phyloP scores from a whole-genome alignment of 164 flowering plant species.

The Vitis rotundifolia region DNA sequence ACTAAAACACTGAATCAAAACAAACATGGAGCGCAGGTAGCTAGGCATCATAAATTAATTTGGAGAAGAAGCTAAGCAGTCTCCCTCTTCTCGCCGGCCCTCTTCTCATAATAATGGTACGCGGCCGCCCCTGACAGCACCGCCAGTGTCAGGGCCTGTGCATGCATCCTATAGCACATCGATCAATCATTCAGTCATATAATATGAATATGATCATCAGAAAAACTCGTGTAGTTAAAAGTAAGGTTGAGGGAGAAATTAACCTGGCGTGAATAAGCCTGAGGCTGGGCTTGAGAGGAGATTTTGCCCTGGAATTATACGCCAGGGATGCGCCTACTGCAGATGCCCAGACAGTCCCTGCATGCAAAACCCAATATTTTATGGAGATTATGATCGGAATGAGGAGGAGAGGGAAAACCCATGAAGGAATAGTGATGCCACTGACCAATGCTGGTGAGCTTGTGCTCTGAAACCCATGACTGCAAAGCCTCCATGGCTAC shows the following conservation, averaged over 20 bases:
- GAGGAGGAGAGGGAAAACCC: no score
- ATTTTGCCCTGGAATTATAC: conserved; percentile 32
- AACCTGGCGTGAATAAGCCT: conserved; percentile 87
- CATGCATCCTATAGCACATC: conserved; percentile 65
- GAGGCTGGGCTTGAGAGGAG: conserved; percentile 70
- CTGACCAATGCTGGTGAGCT: conserved; percentile 77
- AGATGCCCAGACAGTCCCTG: conserved; percentile 79
- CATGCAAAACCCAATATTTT: background rate
- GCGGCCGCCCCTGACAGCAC: conserved; percentile 77
- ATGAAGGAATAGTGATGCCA: no score
- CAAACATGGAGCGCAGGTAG: no score
- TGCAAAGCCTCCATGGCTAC: conserved; percentile 45
- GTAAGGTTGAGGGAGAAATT: background rate
- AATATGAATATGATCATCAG: no score
- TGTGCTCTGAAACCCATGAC: conserved; percentile 76
- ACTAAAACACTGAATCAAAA: no score
- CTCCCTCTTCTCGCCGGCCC: background rate
- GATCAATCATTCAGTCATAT: background rate
- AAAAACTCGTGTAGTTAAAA: background rate
- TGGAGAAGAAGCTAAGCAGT: background rate
- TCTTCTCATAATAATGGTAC: conserved; percentile 64
- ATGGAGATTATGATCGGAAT: no score
- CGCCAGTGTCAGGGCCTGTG: conserved; percentile 79
- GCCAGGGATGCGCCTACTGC: conserved; percentile 69
- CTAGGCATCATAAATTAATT: no score